phyloP scores from a whole-genome alignment of 768 basidiomycete genomes.

The Coprinellus aureogranulatus region DNA sequence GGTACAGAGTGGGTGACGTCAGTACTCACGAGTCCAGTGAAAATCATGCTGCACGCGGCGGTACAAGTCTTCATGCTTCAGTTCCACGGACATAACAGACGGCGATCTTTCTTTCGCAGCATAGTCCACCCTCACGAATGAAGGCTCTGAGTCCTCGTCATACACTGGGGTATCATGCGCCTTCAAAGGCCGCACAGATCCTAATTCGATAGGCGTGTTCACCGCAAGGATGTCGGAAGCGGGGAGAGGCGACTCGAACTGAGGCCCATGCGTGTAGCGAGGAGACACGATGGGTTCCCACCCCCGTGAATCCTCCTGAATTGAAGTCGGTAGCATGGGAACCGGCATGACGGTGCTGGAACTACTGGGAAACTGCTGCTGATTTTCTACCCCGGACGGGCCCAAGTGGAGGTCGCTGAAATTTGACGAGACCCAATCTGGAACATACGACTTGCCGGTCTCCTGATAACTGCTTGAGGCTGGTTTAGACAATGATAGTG shows the following conservation, averaged over 20 bases:
- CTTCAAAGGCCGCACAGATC: not conserved
- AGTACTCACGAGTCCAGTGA: slow-evolving; percentile 61
- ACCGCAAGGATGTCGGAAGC: not conserved
- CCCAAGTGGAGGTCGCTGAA: not conserved
- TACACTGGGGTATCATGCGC: not conserved
- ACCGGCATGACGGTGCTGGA: not conserved
- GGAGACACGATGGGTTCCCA: slow-evolving; percentile 1
- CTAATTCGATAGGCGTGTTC: too few relatives aligned
- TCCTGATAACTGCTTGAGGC: not conserved
- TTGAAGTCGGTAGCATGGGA: not conserved
- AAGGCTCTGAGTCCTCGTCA: not conserved
- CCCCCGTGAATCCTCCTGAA: not conserved
- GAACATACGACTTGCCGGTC: not conserved
- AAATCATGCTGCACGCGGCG: slow-evolving; percentile 47
- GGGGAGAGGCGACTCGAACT: not conserved
- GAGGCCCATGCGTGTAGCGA: not conserved
- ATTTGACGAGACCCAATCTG: slow-evolving; percentile 3
- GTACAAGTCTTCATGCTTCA: slow-evolving; percentile 7
- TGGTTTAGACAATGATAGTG: not conserved
- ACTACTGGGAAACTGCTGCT: not conserved
- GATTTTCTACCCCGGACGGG: not conserved
- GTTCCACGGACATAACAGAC: not conserved
- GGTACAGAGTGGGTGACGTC: not conserved
- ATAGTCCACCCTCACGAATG: not conserved
- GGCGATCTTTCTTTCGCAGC: not conserved